A percentile compares a stretch with the other conserved stretches of the same genome.
These are phyloP conservation scores for Scheffersomyces segobiensis DNA, from an alignment of 1,139 yeast species.

Conservation along the genomic window DNA sequence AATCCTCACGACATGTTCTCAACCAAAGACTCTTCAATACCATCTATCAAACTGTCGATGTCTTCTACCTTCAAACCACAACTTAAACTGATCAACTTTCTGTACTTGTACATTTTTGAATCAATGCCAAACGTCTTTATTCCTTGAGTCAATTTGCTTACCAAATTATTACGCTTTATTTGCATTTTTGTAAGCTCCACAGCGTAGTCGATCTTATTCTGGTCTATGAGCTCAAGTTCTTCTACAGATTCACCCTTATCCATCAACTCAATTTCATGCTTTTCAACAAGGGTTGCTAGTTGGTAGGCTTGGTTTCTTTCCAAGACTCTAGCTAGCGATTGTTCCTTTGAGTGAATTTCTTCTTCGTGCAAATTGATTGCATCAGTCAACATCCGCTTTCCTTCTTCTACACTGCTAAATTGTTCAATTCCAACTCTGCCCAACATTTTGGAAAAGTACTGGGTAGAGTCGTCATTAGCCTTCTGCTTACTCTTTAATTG, in stretches of 20 bases:
- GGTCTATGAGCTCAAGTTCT: conserved; percentile 17
- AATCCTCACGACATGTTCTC: conserved; percentile 19
- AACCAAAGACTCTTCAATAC: conserved; percentile 46
- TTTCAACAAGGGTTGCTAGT: conserved; percentile 47
- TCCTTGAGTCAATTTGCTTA: conserved; percentile 37
- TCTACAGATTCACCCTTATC: conserved; percentile 11
- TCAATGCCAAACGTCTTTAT: conserved; percentile 43
- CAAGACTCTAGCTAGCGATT: conserved; percentile 25
- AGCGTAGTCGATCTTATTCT: conserved; percentile 26
- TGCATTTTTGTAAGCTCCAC: conserved; percentile 56
- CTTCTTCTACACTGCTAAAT: conserved; percentile 29
- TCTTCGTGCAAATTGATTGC: conserved; percentile 23
- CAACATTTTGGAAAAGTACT: conserved; percentile 16
- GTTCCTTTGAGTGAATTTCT: conserved; percentile 37
- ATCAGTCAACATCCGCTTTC: conserved; percentile 22
- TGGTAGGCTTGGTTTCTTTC: conserved; percentile 50
- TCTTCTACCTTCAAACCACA: conserved; percentile 81
- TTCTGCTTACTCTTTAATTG: conserved; percentile 20
- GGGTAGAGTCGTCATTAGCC: conserved; percentile 16
- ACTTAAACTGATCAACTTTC: conserved; percentile 76
- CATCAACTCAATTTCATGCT: conserved; percentile 34
- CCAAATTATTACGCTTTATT: conserved; percentile 46
- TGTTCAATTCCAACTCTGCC: conserved; percentile 25
- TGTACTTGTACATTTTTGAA: conserved; percentile 73
- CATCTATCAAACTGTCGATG: conserved; percentile 62